phyloP scores from a whole-genome alignment of 768 basidiomycete genomes.

The Tulasnella sp. region DNA sequence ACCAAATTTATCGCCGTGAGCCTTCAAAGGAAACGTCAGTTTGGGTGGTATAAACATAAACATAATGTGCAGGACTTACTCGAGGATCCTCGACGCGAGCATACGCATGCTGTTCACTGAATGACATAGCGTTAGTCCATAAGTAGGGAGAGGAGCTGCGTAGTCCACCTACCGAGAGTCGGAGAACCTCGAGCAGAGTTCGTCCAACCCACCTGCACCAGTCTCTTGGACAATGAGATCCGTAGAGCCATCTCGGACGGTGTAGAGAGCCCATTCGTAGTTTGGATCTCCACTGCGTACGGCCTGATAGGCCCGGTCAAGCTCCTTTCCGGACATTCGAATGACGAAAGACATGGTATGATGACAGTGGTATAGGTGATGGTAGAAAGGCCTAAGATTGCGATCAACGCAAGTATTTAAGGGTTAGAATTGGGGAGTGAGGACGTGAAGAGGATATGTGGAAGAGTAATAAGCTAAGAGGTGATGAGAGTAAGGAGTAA shows the following conservation, averaged over 20 bases:
- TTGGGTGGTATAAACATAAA: background rate
- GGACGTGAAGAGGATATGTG: no score
- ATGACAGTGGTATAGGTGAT: no score
- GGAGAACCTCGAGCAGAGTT: constrained; percentile 33
- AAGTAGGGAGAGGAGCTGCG: background rate
- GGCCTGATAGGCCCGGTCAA: constrained; percentile 6
- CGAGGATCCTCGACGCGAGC: constrained; percentile 30
- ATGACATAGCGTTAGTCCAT: background rate
- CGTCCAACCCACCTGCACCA: constrained; percentile 32
- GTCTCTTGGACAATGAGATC: constrained; percentile 31
- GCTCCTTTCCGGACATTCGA: constrained; percentile 9
- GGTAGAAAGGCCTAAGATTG: background rate
- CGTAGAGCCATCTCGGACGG: constrained; percentile 23
- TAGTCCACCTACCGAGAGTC: constrained; percentile 29
- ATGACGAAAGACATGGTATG: constrained; percentile 9
- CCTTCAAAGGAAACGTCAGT: background rate
- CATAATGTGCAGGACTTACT: constrained; percentile 20
- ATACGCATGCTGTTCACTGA: constrained; percentile 33
- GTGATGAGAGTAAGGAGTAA: no score
- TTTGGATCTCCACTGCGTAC: constrained; percentile 6
- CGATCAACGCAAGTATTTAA: constrained; percentile 4
- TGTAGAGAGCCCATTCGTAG: constrained; percentile 19
- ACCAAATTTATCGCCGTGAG: constrained; percentile 11
- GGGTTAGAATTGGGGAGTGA: background rate
- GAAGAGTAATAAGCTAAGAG: no score